Base-by-base conservation (phyloP, 148 eudicot species). In the Persicaria maculosa region DNA sequence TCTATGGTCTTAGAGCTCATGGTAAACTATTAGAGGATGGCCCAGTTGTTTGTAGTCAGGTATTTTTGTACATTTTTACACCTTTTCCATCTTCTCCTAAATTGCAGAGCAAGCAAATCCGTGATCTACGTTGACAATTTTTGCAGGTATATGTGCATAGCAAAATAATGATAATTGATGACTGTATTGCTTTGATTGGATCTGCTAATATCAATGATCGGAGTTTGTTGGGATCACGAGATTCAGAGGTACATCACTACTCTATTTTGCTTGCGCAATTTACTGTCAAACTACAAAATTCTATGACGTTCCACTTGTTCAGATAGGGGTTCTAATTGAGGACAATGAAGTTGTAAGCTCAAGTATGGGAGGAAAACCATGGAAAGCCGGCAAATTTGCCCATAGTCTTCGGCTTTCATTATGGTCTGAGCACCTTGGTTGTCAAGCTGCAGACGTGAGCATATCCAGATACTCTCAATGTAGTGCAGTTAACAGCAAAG, bases 371-470 rank as follows among this genome's bases (percentile, higher is more conserved):
- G 99, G 97, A 53, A 89, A 87, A 77, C 89, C 88, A 72, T 87
- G 92, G 92, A 95, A 86, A 74, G 99, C 99, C 50, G 99, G 99
- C 80, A 95, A 92, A 83, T 95, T 92, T 81, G 79, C 94, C 45
- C 74, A 80, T 25, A 88, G 91, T 79, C 99, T 95, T 67, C 92
- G 99, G 81, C 92, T 89, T 79, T 88, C 97, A 9, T 77, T 95
- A 73, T 95, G 99, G 99, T 88, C 94, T 65, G 99, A 95, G 74
- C 99, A 92, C 85, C 92, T 95, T 79, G 99, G 99, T 77, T 94
- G 90, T 80, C 87, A 81, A 78, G 83, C 85, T 57, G 85, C 82
- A 76, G 92, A 95, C 85, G 99, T 95, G 78, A 50, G 80, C 77
- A 71, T 17, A 17, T 47, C 54, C 46, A 22, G 54, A 45, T 47